Conservation (phyloP, 2,329 filamentous ascomycete genomes). For the Dichotomopilus funicola region DNA sequence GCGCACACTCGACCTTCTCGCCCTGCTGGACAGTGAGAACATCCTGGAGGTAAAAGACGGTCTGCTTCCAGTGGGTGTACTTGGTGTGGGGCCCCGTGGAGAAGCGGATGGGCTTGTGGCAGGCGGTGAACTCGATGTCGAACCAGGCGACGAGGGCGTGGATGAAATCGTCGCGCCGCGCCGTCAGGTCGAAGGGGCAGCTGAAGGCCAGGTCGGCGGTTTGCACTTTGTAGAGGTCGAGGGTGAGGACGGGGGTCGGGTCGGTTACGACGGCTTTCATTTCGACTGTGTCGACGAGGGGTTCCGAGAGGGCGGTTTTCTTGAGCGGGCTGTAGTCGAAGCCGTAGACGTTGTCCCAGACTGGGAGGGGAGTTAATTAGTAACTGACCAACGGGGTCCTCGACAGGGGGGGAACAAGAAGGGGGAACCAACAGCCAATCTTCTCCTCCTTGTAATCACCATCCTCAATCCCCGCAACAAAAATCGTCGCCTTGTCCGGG, state of each 20-base stretch:
- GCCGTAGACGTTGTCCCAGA: conserved; percentile 99
- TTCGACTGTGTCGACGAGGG: conserved; percentile 95
- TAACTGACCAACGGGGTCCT: too few species aligned
- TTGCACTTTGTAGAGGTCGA: conserved; percentile 90
- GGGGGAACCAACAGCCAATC: conserved; percentile 75
- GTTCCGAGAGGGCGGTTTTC: conserved; percentile 86
- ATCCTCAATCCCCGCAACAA: conserved; percentile 93
- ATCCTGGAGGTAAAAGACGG: conserved; percentile 94
- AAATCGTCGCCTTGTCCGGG: conserved; percentile 98
- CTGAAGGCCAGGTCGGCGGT: conserved; percentile 77
- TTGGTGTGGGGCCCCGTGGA: conserved; percentile 96
- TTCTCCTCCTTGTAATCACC: conserved; percentile 99
- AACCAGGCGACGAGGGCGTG: conserved; percentile 98
- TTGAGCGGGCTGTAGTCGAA: conserved; percentile 96
- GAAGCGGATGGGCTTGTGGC: conserved; percentile 97
- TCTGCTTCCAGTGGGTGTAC: conserved; percentile 99
- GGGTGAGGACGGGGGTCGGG: conserved; percentile 72
- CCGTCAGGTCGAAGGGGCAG: conserved; percentile 66
- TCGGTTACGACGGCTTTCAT: conserved; percentile 96
- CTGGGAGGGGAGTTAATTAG: conserved; percentile 40
- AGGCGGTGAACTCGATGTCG: conserved; percentile 96
- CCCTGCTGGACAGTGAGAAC: conserved; percentile 85
- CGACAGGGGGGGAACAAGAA: too few species aligned
- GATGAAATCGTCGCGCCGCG: conserved; percentile 85
- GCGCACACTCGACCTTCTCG: conserved; percentile 66